Conservation (phyloP, 2,329 filamentous ascomycete species). For the Fusarium continuum region DNA sequence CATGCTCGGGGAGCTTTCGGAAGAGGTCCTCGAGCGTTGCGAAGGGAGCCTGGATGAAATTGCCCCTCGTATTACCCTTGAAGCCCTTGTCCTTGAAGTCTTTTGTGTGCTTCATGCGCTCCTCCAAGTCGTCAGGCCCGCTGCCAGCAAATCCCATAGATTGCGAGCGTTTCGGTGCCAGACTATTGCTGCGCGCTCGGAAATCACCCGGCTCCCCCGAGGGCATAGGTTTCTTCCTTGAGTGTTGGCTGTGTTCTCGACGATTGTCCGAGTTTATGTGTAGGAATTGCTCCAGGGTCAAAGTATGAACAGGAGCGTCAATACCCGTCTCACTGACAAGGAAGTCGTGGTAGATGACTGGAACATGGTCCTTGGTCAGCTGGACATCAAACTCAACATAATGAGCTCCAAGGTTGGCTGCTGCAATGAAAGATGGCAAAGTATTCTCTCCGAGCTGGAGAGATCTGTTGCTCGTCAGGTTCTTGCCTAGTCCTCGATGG, state of each 20-base stretch:
- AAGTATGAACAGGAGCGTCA: constrained; percentile 92
- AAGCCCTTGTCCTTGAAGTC: constrained; percentile 95
- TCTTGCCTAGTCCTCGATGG: constrained; percentile 86
- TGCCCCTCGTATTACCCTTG: constrained; percentile 93
- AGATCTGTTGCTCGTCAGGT: constrained; percentile 82
- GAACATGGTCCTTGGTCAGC: constrained; percentile 97
- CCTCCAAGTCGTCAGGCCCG: constrained; percentile 60
- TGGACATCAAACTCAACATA: constrained; percentile 89
- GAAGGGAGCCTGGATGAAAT: constrained; percentile 95
- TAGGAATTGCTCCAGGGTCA: constrained; percentile 95
- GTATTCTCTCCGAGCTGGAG: constrained; percentile 97
- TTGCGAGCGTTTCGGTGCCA: constrained; percentile 60
- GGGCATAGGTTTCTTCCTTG: constrained; percentile 26
- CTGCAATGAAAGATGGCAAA: constrained; percentile 92
- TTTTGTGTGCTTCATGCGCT: constrained; percentile 96
- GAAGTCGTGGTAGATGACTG: constrained; percentile 98
- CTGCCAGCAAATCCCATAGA: constrained; percentile 63
- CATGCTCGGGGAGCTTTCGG: constrained; percentile 78
- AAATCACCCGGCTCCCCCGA: constrained; percentile 47
- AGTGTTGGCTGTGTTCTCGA: constrained; percentile 22
- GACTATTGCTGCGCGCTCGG: constrained; percentile 51
- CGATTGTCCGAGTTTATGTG: constrained; percentile 75
- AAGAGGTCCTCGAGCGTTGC: constrained; percentile 96
- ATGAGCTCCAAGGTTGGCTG: constrained; percentile 86
- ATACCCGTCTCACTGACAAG: constrained; percentile 97